Conservation (phyloP, 2,329 filamentous ascomycete genomes). For the Xylariaceae sp. region DNA sequence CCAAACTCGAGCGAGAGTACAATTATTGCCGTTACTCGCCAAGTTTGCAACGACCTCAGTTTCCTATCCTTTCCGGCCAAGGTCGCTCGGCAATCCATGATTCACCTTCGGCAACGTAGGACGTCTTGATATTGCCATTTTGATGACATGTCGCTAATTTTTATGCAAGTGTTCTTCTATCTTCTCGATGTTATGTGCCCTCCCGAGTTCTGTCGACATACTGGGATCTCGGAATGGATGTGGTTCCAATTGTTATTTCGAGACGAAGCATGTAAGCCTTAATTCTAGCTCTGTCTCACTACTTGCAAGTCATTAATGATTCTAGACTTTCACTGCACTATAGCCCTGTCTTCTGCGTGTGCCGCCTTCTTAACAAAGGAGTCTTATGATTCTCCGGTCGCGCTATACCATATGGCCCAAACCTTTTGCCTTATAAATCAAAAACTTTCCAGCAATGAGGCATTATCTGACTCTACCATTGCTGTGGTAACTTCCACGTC, state of each 20-base stretch:
- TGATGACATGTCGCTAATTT: background rate
- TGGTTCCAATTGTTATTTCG: conserved; percentile 22
- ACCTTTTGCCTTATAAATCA: conserved; percentile 34
- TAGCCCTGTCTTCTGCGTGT: conserved; percentile 21
- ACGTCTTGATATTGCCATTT: background rate
- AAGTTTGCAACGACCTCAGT: conserved; percentile 9
- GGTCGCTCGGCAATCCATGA: conserved; percentile 6
- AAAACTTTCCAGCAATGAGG: conserved; percentile 31
- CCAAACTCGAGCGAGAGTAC: background rate
- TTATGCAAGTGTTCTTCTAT: conserved; percentile 16
- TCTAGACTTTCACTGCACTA: conserved; percentile 25
- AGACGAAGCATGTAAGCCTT: conserved; percentile 26
- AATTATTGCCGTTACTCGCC: conserved; percentile 10
- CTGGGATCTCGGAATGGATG: conserved; percentile 5
- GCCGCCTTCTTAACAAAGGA: conserved; percentile 20
- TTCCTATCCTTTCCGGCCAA: background rate
- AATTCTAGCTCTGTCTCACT: background rate
- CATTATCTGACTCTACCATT: conserved; percentile 38
- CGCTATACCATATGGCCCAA: conserved; percentile 33
- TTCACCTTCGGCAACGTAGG: conserved; percentile 19
- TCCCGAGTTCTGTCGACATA: conserved; percentile 15
- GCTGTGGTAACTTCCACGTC: conserved; percentile 39
- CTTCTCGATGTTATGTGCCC: conserved; percentile 18
- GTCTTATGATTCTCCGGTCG: conserved; percentile 11
- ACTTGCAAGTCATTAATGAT: background rate